These are phyloP conservation scores for Volvox africanus DNA, from an alignment of 139 green algal species.

Conservation along the genomic window DNA sequence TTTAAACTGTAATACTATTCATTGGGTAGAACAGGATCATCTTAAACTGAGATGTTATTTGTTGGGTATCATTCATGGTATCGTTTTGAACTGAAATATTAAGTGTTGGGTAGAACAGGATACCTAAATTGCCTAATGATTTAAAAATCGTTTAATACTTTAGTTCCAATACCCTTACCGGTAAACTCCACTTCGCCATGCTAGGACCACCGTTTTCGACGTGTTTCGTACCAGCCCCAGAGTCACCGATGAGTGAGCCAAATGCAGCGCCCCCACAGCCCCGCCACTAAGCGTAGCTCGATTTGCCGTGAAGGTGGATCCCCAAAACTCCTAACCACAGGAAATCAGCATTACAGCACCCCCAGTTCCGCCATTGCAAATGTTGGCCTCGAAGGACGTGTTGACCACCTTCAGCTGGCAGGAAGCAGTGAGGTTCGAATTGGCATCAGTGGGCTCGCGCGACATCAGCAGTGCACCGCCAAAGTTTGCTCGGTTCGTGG, in stretches of 20 bases:
- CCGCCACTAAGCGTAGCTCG: not conserved
- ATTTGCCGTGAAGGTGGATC: not conserved
- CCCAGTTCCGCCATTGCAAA: not conserved
- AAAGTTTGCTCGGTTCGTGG: not conserved
- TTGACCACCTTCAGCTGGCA: not conserved
- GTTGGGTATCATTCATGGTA: too few relatives aligned
- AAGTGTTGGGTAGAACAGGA: too few relatives aligned
- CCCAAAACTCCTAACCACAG: not conserved
- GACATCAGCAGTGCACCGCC: not conserved
- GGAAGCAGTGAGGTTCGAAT: not conserved
- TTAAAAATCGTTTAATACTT: too few relatives aligned
- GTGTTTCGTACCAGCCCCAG: not conserved
- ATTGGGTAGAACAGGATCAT: too few relatives aligned
- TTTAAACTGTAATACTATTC: too few relatives aligned
- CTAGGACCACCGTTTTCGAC: too few relatives aligned
- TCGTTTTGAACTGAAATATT: too few relatives aligned
- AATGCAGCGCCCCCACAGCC: not conserved
- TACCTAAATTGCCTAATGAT: too few relatives aligned
- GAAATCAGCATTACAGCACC: constrained; percentile 13
- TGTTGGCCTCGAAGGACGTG: not conserved
- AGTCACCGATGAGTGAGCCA: not conserved
- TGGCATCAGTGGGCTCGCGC: not conserved
- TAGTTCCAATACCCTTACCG: too few relatives aligned
- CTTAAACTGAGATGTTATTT: too few relatives aligned
- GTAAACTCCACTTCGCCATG: too few relatives aligned